Conservation (phyloP, 768 basidiomycete species). For the Lyophyllum atratum region DNA sequence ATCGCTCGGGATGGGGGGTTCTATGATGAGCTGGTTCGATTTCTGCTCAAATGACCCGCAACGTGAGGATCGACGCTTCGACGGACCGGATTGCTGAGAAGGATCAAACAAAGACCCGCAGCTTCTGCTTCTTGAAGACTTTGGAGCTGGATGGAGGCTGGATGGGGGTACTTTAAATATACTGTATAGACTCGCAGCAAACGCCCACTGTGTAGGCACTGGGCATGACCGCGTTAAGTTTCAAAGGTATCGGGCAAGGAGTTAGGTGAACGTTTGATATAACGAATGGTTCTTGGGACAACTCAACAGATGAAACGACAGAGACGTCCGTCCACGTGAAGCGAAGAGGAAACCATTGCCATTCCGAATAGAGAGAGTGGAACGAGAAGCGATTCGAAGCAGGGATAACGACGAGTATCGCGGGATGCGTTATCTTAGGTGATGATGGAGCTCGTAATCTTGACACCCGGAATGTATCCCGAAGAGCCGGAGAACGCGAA, state of each 20-base stretch:
- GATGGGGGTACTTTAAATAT: neutral
- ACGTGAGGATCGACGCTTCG: constrained; percentile 15
- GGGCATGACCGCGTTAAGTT: neutral
- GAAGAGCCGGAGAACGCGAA: constrained; percentile 9
- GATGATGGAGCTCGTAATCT: constrained; percentile 10
- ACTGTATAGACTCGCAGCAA: neutral
- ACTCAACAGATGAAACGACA: neutral
- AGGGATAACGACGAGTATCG: constrained; percentile 15
- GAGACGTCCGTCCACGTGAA: neutral
- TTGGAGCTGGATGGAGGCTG: neutral
- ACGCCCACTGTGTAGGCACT: too few species aligned
- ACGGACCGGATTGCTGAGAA: constrained; percentile 15
- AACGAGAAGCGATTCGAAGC: constrained; percentile 15
- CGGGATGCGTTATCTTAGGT: constrained; percentile 14
- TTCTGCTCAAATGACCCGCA: neutral
- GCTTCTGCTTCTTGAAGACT: neutral
- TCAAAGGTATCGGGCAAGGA: neutral
- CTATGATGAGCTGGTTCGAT: constrained; percentile 11
- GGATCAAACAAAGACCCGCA: constrained; percentile 9
- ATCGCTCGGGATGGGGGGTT: neutral
- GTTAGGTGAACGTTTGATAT: neutral
- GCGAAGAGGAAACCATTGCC: constrained; percentile 12
- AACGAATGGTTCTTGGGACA: neutral
- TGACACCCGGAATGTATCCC: constrained; percentile 17
- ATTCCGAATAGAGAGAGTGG: constrained; percentile 4